Evolutionary conservation across 306 rosid species (phyloP).

Genomic region (Lathyrus tuberosus): DNA sequence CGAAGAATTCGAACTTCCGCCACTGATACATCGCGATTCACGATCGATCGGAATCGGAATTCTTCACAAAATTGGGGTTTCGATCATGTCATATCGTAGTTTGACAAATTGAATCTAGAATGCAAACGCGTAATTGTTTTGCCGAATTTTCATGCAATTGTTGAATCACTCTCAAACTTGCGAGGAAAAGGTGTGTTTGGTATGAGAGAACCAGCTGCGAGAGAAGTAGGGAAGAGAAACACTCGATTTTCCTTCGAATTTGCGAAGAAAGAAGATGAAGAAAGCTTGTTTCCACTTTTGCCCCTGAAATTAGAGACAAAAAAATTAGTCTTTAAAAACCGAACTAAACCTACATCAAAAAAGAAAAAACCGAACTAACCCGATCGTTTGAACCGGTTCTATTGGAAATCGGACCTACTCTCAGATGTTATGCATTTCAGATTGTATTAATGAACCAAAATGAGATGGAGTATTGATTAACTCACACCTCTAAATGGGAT

Average conservation of each 20-base stretch:
- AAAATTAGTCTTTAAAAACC: too few species aligned
- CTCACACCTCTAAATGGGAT: too few species aligned
- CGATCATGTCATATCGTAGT: not conserved
- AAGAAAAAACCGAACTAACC: too few species aligned
- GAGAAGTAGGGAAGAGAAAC: not conserved
- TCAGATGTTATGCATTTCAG: too few species aligned
- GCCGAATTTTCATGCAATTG: not conserved
- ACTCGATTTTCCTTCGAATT: not conserved
- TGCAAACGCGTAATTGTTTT: not conserved
- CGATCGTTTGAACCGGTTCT: too few species aligned
- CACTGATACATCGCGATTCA: constrained; percentile 75
- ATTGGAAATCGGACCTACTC: too few species aligned
- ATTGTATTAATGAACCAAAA: too few species aligned
- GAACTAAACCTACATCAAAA: too few species aligned
- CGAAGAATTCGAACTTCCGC: constrained; percentile 97
- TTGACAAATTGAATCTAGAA: not conserved
- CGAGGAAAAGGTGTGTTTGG: too few species aligned
- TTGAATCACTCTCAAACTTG: not conserved
- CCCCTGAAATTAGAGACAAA: not conserved
- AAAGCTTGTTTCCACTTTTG: not conserved
- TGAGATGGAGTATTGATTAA: too few species aligned
- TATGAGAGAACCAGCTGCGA: not conserved
- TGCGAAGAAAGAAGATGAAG: not conserved
- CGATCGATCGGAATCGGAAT: constrained; percentile 33
- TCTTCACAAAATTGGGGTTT: not conserved